A percentile compares a stretch with the other conserved stretches of the same genome.
phyloP scores from a whole-genome alignment of 2,329 filamentous ascomycete species.

The Pseudogymnoascus sp. region DNA sequence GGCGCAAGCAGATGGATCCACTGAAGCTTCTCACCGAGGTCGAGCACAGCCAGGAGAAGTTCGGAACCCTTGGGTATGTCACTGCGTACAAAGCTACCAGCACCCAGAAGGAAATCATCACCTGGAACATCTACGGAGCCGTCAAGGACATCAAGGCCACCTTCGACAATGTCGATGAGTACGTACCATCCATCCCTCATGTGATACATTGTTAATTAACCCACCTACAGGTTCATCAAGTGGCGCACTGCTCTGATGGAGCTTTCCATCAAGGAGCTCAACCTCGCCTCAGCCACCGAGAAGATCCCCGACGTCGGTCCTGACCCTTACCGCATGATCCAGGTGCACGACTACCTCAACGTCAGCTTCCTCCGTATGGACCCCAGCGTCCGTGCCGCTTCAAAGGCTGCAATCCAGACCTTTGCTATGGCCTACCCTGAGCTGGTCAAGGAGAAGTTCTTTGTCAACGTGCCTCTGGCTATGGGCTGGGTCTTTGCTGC shows the following conservation, averaged over 20 bases:
- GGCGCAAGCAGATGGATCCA: constrained; percentile 72
- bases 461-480: constrained; percentile 83
- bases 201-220: background rate
- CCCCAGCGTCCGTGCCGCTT: constrained; percentile 65
- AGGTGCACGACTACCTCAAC: constrained; percentile 87
- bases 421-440: constrained; percentile 84
- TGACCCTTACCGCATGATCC: constrained; percentile 84
- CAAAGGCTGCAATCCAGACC: constrained; percentile 70
- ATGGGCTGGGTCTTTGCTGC: constrained; percentile 81
- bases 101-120: constrained; percentile 56
- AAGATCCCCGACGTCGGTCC: constrained; percentile 61
- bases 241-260: constrained; percentile 94
- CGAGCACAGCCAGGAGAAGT: constrained; percentile 60
- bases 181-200: constrained; percentile 31
- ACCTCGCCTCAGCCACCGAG: constrained; percentile 58
- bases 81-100: constrained; percentile 56
- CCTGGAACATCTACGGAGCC: constrained; percentile 88
- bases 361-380: constrained; percentile 82
- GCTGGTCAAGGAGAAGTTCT: constrained; percentile 84
- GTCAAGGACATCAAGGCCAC: constrained; percentile 74
- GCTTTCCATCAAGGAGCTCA: constrained; percentile 65
- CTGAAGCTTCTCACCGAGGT: constrained; percentile 53
- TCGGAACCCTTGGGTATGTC: constrained; percentile 71
- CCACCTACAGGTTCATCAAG: constrained; percentile 60
- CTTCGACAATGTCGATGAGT: constrained; percentile 77